These are phyloP conservation scores for Ophiostoma quercus DNA, from an alignment of 2,329 filamentous ascomycete genomes.

Conservation along the genomic window DNA sequence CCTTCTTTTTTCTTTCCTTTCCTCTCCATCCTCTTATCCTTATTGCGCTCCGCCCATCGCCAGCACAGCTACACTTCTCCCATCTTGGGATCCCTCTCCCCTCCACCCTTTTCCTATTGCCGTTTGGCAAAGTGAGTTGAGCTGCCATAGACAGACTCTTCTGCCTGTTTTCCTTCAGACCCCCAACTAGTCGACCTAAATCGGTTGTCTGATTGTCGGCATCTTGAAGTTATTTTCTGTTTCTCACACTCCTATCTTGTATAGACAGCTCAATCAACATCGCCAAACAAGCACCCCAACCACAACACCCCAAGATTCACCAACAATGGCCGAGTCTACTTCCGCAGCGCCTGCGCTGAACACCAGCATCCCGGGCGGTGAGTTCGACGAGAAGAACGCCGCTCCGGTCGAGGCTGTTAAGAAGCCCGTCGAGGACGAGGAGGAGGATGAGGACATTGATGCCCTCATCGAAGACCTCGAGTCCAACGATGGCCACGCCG, in stretches of 20 bases:
- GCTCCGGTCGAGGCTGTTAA: constrained; percentile 29
- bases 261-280: constrained; percentile 25
- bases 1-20: constrained; percentile 9
- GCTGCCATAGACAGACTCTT: constrained; percentile 25
- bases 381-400: constrained; percentile 58
- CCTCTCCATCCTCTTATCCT: constrained; percentile 11
- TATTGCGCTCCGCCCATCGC: constrained; percentile 20
- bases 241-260: constrained; percentile 23
- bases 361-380: constrained; percentile 59
- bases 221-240: constrained; percentile 19
- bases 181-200: constrained; percentile 10
- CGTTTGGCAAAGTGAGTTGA: constrained; percentile 23
- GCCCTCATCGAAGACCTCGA: constrained; percentile 82
- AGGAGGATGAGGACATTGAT: constrained; percentile 80
- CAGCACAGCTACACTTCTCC: constrained; percentile 18
- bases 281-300: constrained; percentile 27
- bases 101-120: constrained; percentile 16
- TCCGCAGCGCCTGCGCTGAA: constrained; percentile 52
- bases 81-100: constrained; percentile 18
- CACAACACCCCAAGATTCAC: constrained; percentile 18
- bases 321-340: constrained; percentile 52
- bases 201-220: constrained; percentile 1
- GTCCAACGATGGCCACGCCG: constrained; percentile 67
- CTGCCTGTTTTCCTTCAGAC: constrained; percentile 16
- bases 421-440: constrained; percentile 50